These are phyloP conservation scores for Thelephora ganbajun DNA, from an alignment of 768 basidiomycete genomes.

Conservation along the genomic window DNA sequence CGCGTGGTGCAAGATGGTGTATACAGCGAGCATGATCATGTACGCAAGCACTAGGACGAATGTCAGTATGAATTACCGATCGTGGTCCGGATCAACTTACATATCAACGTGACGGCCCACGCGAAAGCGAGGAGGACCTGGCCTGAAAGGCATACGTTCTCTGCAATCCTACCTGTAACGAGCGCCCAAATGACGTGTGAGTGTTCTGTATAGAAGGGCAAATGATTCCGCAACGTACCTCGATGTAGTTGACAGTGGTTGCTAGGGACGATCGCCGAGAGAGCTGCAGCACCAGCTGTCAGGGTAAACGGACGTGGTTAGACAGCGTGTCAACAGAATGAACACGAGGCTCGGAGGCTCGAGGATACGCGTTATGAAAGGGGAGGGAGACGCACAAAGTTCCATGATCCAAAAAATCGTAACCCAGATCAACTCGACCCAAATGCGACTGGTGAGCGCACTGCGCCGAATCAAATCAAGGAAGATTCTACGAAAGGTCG, in stretches of 20 bases:
- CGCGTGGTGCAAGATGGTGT: conserved; percentile 26
- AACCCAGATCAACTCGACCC: conserved; percentile 60
- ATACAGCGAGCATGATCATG: conserved; percentile 32
- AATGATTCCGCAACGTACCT: conserved; percentile 12
- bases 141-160: conserved; percentile 33
- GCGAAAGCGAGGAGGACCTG: conserved; percentile 44
- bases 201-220: not conserved
- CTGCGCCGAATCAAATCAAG: conserved; percentile 39
- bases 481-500: conserved; percentile 27
- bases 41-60: conserved; percentile 40
- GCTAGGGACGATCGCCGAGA: conserved; percentile 25
- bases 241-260: conserved; percentile 17
- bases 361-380: not conserved
- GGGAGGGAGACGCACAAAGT: conserved; percentile 32
- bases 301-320: conserved; percentile 1
- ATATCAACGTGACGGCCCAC: conserved; percentile 23
- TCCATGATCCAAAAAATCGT: conserved; percentile 41
- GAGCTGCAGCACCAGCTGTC: conserved; percentile 39
- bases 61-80: conserved; percentile 1
- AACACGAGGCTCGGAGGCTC: not conserved
- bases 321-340: too few relatives aligned
- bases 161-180: not conserved
- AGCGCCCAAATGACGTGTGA: not conserved
- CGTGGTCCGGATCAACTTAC: conserved; percentile 2
- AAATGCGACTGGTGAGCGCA: conserved; percentile 43